phyloP scores from a whole-genome alignment of 2,329 filamentous ascomycete species.

The Nemania abortiva region DNA sequence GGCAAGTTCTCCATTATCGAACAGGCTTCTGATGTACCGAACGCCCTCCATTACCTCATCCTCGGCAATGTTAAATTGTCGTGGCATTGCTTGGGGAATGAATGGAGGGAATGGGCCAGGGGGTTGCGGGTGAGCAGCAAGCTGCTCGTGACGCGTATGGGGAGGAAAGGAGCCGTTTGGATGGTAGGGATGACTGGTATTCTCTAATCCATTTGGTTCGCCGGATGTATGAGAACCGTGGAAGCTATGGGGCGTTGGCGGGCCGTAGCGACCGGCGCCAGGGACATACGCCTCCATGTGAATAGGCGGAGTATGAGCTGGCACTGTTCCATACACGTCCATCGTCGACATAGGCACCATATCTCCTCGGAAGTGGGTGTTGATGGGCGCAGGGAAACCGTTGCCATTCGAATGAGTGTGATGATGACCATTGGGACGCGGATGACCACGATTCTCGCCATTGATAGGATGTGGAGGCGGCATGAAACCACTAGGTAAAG shows the following conservation, averaged over 20 bases:
- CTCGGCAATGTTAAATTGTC: constrained; percentile 41
- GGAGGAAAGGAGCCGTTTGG: constrained; percentile 53
- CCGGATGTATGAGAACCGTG: constrained; percentile 71
- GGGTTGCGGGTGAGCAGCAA: constrained; percentile 39
- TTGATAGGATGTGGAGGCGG: constrained; percentile 57
- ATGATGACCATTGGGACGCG: constrained; percentile 46
- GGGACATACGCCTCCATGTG: constrained; percentile 53
- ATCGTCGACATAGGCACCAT: constrained; percentile 45
- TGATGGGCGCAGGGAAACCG: constrained; percentile 46
- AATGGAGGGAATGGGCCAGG: constrained; percentile 48
- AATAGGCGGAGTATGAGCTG: constrained; percentile 45
- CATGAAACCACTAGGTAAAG: constrained; percentile 61
- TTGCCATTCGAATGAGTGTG: constrained; percentile 48
- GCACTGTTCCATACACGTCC: constrained; percentile 45
- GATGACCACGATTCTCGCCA: constrained; percentile 45
- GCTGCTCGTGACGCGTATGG: constrained; percentile 41
- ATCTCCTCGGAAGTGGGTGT: constrained; percentile 47
- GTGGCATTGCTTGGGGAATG: constrained; percentile 42
- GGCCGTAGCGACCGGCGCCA: constrained; percentile 58
- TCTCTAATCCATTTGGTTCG: constrained; percentile 57
- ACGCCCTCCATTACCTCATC: constrained; percentile 48
- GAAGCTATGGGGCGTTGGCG: constrained; percentile 70
- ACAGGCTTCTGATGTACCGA: constrained; percentile 54
- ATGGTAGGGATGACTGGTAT: constrained; percentile 55
- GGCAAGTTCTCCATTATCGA: constrained; percentile 56